These are phyloP conservation scores for Amaranthus tricolor DNA, from an alignment of 179 eudicot genomes.

Conservation along the genomic window DNA sequence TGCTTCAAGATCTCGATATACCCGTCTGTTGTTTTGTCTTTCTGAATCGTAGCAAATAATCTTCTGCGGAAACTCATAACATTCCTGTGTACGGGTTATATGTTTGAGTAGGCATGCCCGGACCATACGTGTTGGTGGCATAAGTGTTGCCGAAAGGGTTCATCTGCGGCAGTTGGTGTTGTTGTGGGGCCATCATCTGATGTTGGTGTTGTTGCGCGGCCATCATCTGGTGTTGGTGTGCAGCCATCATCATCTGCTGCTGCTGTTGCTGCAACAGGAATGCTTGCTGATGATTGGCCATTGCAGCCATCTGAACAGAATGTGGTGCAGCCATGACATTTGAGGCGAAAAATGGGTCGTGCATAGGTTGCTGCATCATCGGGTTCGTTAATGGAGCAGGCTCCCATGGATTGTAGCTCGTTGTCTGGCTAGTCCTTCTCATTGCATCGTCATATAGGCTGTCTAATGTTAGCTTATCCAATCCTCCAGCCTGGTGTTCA, in stretches of 20 bases:
- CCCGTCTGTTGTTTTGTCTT: constrained; percentile 12
- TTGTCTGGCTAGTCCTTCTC: constrained; percentile 70
- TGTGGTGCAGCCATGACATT: constrained; percentile 49
- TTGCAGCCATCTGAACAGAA: constrained; percentile 73
- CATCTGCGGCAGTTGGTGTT: constrained; percentile 34
- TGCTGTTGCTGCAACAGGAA: constrained; percentile 67
- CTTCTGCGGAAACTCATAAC: constrained; percentile 29
- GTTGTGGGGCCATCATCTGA: constrained; percentile 63
- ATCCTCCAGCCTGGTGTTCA: constrained; percentile 70
- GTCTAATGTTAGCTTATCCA: constrained; percentile 82
- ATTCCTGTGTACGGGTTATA: constrained; percentile 73
- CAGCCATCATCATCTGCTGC: constrained; percentile 65
- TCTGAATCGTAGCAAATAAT: constrained; percentile 9
- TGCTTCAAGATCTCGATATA: constrained; percentile 13
- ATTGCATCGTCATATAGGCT: constrained; percentile 94
- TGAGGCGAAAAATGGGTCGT: constrained; percentile 74
- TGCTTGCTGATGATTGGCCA: constrained; percentile 75
- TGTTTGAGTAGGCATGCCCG: constrained; percentile 62
- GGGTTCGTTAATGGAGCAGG: constrained; percentile 42
- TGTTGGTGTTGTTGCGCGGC: constrained; percentile 50
- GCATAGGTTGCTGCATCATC: constrained; percentile 52
- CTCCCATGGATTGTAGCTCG: constrained; percentile 93
- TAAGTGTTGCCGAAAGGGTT: constrained; percentile 72
- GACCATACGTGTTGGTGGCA: constrained; percentile 64
- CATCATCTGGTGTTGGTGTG: constrained; percentile 71